phyloP scores from a whole-genome alignment of 2,329 filamentous ascomycete genomes.

The Xylariaceae sp. region DNA sequence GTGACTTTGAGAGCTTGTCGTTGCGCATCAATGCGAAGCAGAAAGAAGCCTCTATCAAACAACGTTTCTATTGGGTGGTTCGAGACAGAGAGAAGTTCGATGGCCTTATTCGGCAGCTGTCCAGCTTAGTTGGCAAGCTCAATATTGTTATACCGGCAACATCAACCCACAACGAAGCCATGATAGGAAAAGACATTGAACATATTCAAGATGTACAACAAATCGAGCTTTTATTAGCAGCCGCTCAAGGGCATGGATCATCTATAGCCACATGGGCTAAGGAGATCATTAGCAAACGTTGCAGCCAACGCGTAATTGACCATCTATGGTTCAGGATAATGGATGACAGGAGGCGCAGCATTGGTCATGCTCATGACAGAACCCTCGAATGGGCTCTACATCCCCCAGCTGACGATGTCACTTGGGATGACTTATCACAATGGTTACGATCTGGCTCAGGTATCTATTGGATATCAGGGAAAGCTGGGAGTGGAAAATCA shows the following conservation, averaged over 20 bases:
- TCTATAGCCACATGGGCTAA: neutral
- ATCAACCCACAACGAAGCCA: neutral
- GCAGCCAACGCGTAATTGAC: neutral
- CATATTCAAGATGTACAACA: neutral
- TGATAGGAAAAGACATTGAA: neutral
- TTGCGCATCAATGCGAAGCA: neutral
- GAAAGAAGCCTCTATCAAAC: neutral
- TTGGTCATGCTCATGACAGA: neutral
- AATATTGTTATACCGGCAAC: neutral
- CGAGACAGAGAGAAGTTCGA: neutral
- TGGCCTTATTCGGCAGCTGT: neutral
- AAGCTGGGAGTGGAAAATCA: neutral
- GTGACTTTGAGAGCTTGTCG: neutral
- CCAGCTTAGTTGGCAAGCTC: neutral
- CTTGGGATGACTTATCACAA: neutral
- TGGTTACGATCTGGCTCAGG: neutral
- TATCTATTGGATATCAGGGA: neutral
- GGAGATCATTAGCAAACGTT: neutral
- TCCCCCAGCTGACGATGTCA: neutral
- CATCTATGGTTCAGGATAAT: neutral
- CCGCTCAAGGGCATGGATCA: neutral
- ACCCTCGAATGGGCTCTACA: neutral
- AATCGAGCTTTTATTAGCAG: neutral
- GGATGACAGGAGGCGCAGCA: neutral
- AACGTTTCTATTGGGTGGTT: neutral